Percentiles rank a stretch among this genome's conserved stretches.
Conservation (phyloP, 2,329 filamentous ascomycete species). For the Verticillium tricorpus region DNA sequence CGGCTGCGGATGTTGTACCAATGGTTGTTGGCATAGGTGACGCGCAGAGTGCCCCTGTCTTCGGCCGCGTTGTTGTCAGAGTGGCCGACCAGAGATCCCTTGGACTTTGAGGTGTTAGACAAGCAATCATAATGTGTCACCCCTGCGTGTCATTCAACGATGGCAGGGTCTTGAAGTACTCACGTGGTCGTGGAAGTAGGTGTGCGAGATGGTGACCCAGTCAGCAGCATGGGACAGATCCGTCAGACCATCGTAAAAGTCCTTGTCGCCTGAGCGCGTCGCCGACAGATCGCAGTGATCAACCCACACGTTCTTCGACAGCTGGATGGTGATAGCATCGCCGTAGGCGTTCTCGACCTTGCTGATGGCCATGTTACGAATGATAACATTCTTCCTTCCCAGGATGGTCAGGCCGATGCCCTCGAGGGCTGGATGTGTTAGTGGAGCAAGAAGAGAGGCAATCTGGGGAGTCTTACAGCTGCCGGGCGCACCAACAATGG, state of each 20-base stretch:
- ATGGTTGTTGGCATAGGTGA: constrained; percentile 61
- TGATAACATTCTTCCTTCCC: constrained; percentile 48
- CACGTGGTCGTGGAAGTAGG: constrained; percentile 35
- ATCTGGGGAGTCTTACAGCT: constrained; percentile 7
- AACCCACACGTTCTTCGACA: constrained; percentile 53
- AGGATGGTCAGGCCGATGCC: constrained; percentile 46
- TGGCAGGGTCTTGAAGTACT: neutral
- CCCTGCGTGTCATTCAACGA: too few relatives aligned
- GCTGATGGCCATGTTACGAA: constrained; percentile 53
- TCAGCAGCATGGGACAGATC: constrained; percentile 57
- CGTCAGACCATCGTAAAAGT: constrained; percentile 61
- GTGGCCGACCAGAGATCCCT: constrained; percentile 53
- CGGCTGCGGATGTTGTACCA: constrained; percentile 58
- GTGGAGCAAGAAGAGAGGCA: neutral
- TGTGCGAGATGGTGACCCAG: constrained; percentile 43
- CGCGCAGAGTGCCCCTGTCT: constrained; percentile 52
- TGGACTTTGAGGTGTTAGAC: constrained; percentile 27
- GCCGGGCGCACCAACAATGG: constrained; percentile 29
- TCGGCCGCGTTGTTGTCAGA: constrained; percentile 47
- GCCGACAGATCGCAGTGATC: constrained; percentile 60
- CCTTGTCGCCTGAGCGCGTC: constrained; percentile 45
- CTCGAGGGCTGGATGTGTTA: constrained; percentile 15
- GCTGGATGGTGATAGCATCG: constrained; percentile 52
- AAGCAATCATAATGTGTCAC: too few relatives aligned
- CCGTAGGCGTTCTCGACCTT: constrained; percentile 49